phyloP scores from a whole-genome alignment of 2,329 filamentous ascomycete species.

The Phyllosticta citriasiana region DNA sequence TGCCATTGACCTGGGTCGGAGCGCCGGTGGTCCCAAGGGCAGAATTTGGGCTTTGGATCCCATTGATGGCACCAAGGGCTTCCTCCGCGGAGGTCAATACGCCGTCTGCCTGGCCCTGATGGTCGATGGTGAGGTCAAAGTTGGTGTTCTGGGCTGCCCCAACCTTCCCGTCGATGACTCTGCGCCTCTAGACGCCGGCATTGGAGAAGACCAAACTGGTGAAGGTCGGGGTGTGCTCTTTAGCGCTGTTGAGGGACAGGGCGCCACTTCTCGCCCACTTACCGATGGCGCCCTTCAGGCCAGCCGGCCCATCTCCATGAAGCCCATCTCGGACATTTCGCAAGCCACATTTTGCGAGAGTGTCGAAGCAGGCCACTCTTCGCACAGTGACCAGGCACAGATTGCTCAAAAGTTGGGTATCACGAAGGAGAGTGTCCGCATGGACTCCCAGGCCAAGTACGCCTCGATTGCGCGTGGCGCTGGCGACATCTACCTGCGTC shows the following conservation, averaged over 20 bases:
- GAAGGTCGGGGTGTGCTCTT: conserved; percentile 79
- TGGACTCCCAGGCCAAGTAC: conserved; percentile 99
- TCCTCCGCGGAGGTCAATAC: conserved; percentile 91
- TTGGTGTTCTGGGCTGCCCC: conserved; percentile 89
- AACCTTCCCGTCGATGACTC: conserved; percentile 86
- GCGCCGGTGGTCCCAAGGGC: conserved; percentile 60
- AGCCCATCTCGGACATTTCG: conserved; percentile 59
- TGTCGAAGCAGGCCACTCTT: conserved; percentile 86
- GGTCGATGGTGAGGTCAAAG: conserved; percentile 86
- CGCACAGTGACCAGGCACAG: conserved; percentile 75
- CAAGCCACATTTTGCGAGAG: conserved; percentile 92
- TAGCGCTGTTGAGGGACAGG: conserved; percentile 68
- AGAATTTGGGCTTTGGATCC: conserved; percentile 95
- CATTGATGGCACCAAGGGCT: conserved; percentile 96
- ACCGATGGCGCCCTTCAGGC: conserved; percentile 44
- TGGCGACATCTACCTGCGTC: conserved; percentile 84
- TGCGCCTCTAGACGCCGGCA: conserved; percentile 57
- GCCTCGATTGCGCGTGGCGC: conserved; percentile 88
- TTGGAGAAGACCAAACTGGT: conserved; percentile 64
- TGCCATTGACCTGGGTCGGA: conserved; percentile 51
- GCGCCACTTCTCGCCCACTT: conserved; percentile 71
- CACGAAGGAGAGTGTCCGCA: conserved; percentile 77
- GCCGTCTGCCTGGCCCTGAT: conserved; percentile 88
- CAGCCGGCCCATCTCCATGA: conserved; percentile 66
- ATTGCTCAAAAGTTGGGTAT: conserved; percentile 83